Evolutionary conservation across 352 stramenopile genomes (phyloP).

Genomic region (Pythium brachiatum): DNA sequence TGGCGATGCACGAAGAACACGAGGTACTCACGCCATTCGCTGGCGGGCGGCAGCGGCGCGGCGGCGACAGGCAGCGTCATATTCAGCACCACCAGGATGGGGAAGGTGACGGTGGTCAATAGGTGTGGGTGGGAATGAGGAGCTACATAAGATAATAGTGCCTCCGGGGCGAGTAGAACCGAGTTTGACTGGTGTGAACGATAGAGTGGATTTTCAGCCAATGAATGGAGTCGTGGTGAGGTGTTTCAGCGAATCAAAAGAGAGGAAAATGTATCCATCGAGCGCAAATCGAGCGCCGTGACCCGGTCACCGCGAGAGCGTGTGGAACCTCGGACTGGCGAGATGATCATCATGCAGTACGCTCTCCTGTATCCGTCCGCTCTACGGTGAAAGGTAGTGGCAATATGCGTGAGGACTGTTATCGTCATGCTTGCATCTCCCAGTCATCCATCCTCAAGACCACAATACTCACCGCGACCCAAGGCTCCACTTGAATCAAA

Average conservation of each 20-base stretch:
- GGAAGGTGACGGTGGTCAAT: neutral
- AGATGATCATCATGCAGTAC: too few relatives aligned
- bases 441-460: too few relatives aligned
- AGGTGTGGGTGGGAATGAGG: neutral
- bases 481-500: too few relatives aligned
- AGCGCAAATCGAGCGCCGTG: too few relatives aligned
- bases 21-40: conserved; percentile 54
- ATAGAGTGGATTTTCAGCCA: neutral
- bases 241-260: neutral
- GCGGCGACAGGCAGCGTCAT: neutral
- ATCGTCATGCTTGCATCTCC: too few relatives aligned
- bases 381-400: too few relatives aligned
- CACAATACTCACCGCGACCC: too few relatives aligned
- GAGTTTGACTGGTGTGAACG: neutral
- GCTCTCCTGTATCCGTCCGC: too few relatives aligned
- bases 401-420: too few relatives aligned
- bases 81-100: too few relatives aligned
- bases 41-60: neutral
- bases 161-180: neutral
- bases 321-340: too few relatives aligned
- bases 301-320: too few relatives aligned
- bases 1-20: conserved; percentile 84
- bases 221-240: neutral
- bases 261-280: neutral
- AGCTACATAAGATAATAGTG: conserved; percentile 6